Evolutionary conservation across 2,329 filamentous ascomycete species (phyloP).

Genomic region (Lecanicillium sp.): DNA sequence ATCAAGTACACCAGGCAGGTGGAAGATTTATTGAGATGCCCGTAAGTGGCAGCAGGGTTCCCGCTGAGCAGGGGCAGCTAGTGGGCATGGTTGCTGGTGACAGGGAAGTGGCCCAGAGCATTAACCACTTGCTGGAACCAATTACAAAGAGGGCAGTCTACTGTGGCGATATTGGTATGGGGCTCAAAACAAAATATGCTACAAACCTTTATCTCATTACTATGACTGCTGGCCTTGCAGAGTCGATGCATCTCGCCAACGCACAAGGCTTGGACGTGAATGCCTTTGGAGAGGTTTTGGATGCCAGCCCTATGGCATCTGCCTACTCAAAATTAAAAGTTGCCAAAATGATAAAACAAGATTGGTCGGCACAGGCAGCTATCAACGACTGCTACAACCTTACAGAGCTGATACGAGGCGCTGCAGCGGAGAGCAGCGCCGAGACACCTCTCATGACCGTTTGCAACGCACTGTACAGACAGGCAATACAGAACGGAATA

Average conservation of each 20-base stretch:
- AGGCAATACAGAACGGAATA: conserved; percentile 14
- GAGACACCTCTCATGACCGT: conserved; percentile 15
- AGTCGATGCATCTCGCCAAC: conserved; percentile 22
- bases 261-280: conserved; percentile 22
- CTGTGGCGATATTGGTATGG: conserved; percentile 23
- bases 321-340: conserved; percentile 21
- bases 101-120: conserved; percentile 13
- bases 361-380: conserved; percentile 22
- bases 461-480: conserved; percentile 15
- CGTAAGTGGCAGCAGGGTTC: conserved; percentile 25
- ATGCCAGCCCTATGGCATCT: conserved; percentile 23
- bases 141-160: conserved; percentile 23
- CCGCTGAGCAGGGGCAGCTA: conserved; percentile 23
- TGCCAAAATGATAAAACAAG: conserved; percentile 18
- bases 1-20: conserved; percentile 15
- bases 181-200: conserved; percentile 24
- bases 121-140: conserved; percentile 15
- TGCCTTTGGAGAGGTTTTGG: conserved; percentile 20
- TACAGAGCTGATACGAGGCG: conserved; percentile 18
- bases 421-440: conserved; percentile 12
- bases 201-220: conserved; percentile 22
- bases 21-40: conserved; percentile 26
- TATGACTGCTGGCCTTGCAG: conserved; percentile 22
- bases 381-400: conserved; percentile 23
- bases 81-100: conserved; percentile 26